Evolutionary conservation across 139 green algal species (phyloP), one percentile per base, ranked within the genome.

Genomic region (Astrephomene gubernaculifera): DNA sequence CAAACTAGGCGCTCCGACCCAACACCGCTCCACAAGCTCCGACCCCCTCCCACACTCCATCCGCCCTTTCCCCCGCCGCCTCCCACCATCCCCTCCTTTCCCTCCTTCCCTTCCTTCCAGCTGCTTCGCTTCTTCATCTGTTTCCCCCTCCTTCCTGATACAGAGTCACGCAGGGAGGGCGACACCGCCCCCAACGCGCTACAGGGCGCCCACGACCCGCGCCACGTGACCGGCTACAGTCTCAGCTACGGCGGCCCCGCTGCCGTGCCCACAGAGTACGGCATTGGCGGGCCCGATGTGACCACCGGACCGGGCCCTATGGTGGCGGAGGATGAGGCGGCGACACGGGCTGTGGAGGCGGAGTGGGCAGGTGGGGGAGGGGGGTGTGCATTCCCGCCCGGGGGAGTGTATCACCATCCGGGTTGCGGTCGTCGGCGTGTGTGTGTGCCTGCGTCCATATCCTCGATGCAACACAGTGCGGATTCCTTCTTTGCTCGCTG

Each of bases 231-330:
- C 35, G 65, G 65, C 65, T 72, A 49, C 65, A 17, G 35, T 39
- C 68, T 75, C 39, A 75, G 68, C 68, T 75, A 75, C 68, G 68
- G 68, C 38, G 65, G 35, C 10, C 35, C 65, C 14, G 65, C 14
- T 9, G 35, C 65, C 35, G 6, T 4, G 7, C 35, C 65, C 35
- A 49, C 35, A 8, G 65, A 72, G 35, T 72, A 72, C 65, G 68
- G 39, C 38, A 24, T 75, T 4, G 68, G 68, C 2, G 39, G 68
- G 4, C 68, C 68, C 2, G 68, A 75, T 38, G 68, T 75, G 39
- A 75, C 39, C 24, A 57, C 39, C 19, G 68, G 68, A 2, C 68
- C 68, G 39, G 68, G 68, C 9, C 2, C 27, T 8, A 9, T 57
- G 39, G 68, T 54, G 24, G 38, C 24, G 24, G 25, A 75, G 39